A percentile compares a stretch with the other conserved stretches of the same genome.
Evolutionary conservation across 176 grass and related monocot genomes (phyloP).

Genomic region (Oryza officinalis): DNA sequence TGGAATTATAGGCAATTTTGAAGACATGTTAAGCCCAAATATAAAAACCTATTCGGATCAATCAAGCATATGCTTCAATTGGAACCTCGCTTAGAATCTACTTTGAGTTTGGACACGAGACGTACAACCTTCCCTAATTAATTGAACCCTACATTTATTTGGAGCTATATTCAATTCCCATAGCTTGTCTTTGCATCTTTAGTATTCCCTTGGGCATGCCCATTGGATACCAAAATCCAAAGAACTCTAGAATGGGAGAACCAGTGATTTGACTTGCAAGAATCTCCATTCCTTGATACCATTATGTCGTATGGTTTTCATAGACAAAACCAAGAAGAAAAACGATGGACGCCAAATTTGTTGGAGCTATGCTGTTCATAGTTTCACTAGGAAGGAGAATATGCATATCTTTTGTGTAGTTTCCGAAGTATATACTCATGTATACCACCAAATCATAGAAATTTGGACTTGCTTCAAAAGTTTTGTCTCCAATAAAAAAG

Average conservation of each 20-base stretch:
- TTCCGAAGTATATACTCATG: background rate
- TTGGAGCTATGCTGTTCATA: conserved; percentile 23
- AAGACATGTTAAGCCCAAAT: background rate
- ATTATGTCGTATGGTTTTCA: background rate
- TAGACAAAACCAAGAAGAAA: conserved; percentile 8
- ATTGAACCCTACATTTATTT: background rate
- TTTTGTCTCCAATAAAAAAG: background rate
- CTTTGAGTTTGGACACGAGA: background rate
- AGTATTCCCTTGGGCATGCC: background rate
- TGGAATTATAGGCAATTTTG: background rate
- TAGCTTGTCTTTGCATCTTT: background rate
- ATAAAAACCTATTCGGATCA: background rate
- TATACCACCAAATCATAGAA: background rate
- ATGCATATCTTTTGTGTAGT: background rate
- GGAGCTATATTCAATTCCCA: background rate
- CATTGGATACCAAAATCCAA: background rate
- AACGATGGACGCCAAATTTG: conserved; percentile 18
- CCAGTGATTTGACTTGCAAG: background rate
- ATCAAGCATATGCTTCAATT: background rate
- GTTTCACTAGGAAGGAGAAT: conserved; percentile 27
- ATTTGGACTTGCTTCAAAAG: too few relatives aligned
- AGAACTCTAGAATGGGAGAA: background rate
- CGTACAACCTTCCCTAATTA: background rate
- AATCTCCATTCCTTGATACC: conserved; percentile 11
- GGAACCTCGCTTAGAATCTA: background rate